Evolutionary conservation across 352 stramenopile genomes (phyloP).

Genomic region (Globisporangium alternatum): DNA sequence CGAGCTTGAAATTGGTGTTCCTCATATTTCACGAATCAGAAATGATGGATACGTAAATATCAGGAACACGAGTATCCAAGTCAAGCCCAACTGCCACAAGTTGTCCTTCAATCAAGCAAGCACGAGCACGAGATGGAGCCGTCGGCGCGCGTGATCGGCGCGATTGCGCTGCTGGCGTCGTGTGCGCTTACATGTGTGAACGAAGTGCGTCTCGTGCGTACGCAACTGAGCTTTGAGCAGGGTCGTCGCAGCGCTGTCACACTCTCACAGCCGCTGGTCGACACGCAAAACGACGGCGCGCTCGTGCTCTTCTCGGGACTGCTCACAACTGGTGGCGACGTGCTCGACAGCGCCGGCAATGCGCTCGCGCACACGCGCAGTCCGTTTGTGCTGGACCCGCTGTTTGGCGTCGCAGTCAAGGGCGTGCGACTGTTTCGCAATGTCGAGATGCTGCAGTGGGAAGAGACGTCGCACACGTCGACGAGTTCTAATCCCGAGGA

Average conservation of each 20-base stretch:
- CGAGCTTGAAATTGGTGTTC: not conserved
- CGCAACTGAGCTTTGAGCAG: slow-evolving; percentile 50
- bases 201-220: slow-evolving; percentile 51
- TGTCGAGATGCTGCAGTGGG: slow-evolving; percentile 84
- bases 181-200: slow-evolving; percentile 48
- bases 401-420: slow-evolving; percentile 63
- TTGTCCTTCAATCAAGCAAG: not conserved
- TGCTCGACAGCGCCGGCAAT: slow-evolving; percentile 17
- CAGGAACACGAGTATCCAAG: not conserved
- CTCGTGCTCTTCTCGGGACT: slow-evolving; percentile 46
- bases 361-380: slow-evolving; percentile 24
- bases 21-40: not conserved
- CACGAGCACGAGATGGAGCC: slow-evolving; percentile 20
- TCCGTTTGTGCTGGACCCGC: slow-evolving; percentile 55
- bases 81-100: not conserved
- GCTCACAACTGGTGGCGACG: slow-evolving; percentile 37
- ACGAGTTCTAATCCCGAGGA: slow-evolving; percentile 36
- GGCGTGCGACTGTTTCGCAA: slow-evolving; percentile 57
- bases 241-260: slow-evolving; percentile 28
- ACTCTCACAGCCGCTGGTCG: slow-evolving; percentile 23
- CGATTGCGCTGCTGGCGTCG: slow-evolving; percentile 45
- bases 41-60: not conserved
- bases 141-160: slow-evolving; percentile 43
- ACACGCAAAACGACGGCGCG: slow-evolving; percentile 22
- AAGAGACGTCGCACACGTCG: slow-evolving; percentile 66